Evolutionary conservation across 176 grass and related monocot species (phyloP), one percentile per base, ranked within the genome.

Genomic region (Ensete ventricosum): DNA sequence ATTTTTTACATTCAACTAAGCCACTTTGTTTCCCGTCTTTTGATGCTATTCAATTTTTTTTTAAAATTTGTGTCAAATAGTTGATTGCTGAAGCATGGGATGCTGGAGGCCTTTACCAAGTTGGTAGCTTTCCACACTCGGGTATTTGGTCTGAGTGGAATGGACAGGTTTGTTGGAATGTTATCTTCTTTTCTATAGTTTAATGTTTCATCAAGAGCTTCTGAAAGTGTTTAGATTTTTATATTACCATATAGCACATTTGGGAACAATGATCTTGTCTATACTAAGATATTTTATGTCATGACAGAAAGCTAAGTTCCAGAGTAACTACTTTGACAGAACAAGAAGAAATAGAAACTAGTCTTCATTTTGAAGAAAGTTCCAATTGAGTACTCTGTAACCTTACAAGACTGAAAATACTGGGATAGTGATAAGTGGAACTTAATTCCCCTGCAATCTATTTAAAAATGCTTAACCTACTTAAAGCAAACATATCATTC

Each of bases 31-130:
- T 82, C 8, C 22, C 14, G 54, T 43, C 51, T 20, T 53, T 75
- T 62, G 23, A 19, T 76, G 11, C 10, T 77, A 27, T 54, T 77
- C 64, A 78, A 77, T 81, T 58, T 80, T 14, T 19, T 54, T 29
- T n/a, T 76, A 52, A 43, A 43, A 73, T 27, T 7, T 50, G 64
- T 50, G 64, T 84, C 55, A 67, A 73, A 73, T 82, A 99, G 95
- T 87, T 99, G 70, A 91, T 99, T 73, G 95, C 90, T 76, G 95
- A 99, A 88, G 90, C 95, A 80, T 99, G 95, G 95, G 95, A 99
- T 99, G 95, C 90, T 53, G 95, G 95, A 85, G 95, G 95, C 29
- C 90, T 99, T 54, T 99, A 99, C 78, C 95, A 99, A 89, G 95
- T 99, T 54, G 95, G 95, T 71, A 78, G 79, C 53, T 99, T 99